Evolutionary conservation across 257 asterid species (phyloP).

Genomic region (Scutellaria galericulata): DNA sequence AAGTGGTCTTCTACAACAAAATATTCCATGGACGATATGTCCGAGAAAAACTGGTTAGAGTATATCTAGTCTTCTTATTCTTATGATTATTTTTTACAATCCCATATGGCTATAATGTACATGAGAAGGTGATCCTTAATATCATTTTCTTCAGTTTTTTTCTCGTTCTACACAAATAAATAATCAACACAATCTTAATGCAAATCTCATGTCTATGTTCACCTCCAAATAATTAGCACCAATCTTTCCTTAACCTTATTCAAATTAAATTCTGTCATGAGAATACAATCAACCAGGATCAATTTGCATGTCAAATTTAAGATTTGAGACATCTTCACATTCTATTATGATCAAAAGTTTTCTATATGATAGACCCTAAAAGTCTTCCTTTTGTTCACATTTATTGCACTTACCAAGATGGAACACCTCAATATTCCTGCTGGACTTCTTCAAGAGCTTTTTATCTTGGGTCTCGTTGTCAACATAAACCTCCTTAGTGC

Average conservation of each 20-base stretch:
- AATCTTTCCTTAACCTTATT: slow-evolving; percentile 27
- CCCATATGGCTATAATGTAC: background rate
- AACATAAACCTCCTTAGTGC: slow-evolving; percentile 62
- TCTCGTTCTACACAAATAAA: background rate
- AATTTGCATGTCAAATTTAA: slow-evolving; percentile 9
- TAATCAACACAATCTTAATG: background rate
- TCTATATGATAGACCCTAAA: slow-evolving; percentile 17
- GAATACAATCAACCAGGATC: slow-evolving; percentile 25
- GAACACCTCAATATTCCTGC: slow-evolving; percentile 6
- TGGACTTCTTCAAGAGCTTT: slow-evolving; percentile 44
- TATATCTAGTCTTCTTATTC: background rate
- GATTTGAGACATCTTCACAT: slow-evolving; percentile 8
- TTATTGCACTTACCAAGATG: slow-evolving; percentile 34
- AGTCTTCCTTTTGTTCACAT: slow-evolving; percentile 6
- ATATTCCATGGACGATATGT: background rate
- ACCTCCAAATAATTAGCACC: background rate
- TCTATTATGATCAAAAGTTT: slow-evolving; percentile 22
- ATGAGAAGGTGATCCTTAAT: background rate
- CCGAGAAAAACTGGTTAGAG: background rate
- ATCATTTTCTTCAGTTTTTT: background rate
- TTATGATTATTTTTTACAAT: background rate
- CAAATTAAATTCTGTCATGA: slow-evolving; percentile 17
- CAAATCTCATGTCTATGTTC: slow-evolving; percentile 15
- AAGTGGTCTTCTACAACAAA: slow-evolving; percentile 10
- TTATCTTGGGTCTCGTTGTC: slow-evolving; percentile 54